These are phyloP conservation scores for Cladosporium oxysporum DNA, from an alignment of 2,329 filamentous ascomycete genomes.

Conservation along the genomic window DNA sequence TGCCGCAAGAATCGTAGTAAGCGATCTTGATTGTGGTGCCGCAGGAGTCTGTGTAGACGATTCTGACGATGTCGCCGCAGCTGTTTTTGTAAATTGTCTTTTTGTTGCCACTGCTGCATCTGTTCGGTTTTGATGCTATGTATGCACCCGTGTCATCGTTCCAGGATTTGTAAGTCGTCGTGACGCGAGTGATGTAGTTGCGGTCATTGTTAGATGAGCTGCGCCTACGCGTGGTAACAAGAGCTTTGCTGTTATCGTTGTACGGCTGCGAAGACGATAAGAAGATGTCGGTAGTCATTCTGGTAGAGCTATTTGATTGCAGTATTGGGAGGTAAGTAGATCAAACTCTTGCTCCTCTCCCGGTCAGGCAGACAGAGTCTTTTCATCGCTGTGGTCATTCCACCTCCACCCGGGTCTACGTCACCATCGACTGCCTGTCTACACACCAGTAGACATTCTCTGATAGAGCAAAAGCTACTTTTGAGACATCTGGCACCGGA, in stretches of 20 bases:
- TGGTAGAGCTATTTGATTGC: neutral
- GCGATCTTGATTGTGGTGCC: neutral
- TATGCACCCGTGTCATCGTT: neutral
- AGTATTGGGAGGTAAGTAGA: neutral
- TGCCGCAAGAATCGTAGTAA: neutral
- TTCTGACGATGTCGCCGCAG: constrained; percentile 8
- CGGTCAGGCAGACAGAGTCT: neutral
- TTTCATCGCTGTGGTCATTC: neutral
- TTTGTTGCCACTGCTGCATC: neutral
- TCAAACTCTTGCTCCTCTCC: neutral
- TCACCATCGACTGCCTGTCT: neutral
- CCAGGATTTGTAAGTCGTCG: neutral
- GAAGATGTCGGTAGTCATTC: neutral
- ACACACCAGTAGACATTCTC: neutral
- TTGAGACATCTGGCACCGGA: neutral
- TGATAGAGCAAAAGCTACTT: neutral
- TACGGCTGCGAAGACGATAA: neutral
- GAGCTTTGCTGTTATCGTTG: neutral
- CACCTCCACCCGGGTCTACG: neutral
- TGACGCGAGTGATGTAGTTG: neutral
- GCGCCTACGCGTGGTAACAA: neutral
- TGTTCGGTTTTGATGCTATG: neutral
- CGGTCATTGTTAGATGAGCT: neutral
- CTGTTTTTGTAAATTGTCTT: constrained; percentile 10
- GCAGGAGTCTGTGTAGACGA: constrained; percentile 1